phyloP scores from a whole-genome alignment of 257 asterid genomes.

The Fraxinus pennsylvanica region DNA sequence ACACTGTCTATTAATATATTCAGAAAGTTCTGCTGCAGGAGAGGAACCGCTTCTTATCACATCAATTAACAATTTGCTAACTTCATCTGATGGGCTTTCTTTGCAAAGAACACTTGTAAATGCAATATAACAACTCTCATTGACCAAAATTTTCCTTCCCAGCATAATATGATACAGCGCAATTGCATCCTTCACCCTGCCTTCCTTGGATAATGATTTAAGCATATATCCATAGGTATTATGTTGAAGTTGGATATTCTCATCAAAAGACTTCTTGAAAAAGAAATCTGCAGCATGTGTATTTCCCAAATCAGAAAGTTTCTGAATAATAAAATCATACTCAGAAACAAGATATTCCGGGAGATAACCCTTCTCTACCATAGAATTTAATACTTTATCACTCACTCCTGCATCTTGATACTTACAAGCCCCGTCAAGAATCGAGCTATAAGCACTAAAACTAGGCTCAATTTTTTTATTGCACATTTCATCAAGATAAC shows the following conservation, averaged over 20 bases:
- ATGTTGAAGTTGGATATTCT: constrained; percentile 38
- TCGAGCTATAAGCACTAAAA: constrained; percentile 52
- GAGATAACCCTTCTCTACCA: constrained; percentile 51
- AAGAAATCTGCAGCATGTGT: constrained; percentile 60
- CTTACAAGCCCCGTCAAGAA: constrained; percentile 80
- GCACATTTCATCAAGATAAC: constrained; percentile 42
- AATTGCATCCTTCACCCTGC: constrained; percentile 54
- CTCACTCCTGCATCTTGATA: constrained; percentile 41
- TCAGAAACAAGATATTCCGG: constrained; percentile 20
- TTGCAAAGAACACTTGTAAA: constrained; percentile 54
- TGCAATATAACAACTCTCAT: constrained; percentile 44
- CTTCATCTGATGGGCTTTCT: constrained; percentile 51
- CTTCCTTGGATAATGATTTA: constrained; percentile 48
- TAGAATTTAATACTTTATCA: constrained; percentile 36
- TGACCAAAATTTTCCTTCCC: constrained; percentile 34
- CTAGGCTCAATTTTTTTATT: constrained; percentile 43
- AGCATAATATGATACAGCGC: constrained; percentile 33
- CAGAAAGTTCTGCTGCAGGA: constrained; percentile 45
- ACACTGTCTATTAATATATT: constrained; percentile 44
- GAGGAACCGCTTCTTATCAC: constrained; percentile 39
- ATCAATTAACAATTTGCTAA: constrained; percentile 51
- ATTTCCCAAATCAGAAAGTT: constrained; percentile 50
- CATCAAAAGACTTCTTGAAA: constrained; percentile 42
- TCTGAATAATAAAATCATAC: constrained; percentile 51
- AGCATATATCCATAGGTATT: constrained; percentile 57